These are phyloP conservation scores for Litchi chinensis DNA, from an alignment of 345 rosid species.

Conservation along the genomic window DNA sequence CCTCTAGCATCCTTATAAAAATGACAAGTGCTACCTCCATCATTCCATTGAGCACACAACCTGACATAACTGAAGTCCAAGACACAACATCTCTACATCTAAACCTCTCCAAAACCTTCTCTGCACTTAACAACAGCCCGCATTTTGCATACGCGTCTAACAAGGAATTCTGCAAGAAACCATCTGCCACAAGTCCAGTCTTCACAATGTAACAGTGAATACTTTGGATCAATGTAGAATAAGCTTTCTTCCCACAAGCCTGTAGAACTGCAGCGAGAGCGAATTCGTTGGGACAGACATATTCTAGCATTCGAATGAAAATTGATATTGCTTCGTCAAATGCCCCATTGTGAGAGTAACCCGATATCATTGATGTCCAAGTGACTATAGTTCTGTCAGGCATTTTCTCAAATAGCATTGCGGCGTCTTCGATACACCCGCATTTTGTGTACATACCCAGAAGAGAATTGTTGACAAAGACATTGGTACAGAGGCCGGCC, in stretches of 20 bases:
- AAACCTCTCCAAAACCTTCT: conserved; percentile 36
- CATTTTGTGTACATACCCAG: conserved; percentile 34
- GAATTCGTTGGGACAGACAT: conserved; percentile 42
- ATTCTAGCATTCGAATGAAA: conserved; percentile 34
- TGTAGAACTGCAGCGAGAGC: conserved; percentile 41
- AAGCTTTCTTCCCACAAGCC: conserved; percentile 31
- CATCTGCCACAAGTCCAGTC: conserved; percentile 34
- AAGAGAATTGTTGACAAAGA: conserved; percentile 31
- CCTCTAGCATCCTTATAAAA: conserved; percentile 43
- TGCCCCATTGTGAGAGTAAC: conserved; percentile 28
- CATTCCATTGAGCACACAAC: conserved; percentile 37
- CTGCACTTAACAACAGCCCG: conserved; percentile 26
- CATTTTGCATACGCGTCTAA: conserved; percentile 48
- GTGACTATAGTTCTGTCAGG: conserved; percentile 45
- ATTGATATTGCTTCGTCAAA: conserved; percentile 24
- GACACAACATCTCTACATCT: conserved; percentile 40
- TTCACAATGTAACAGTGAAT: conserved; percentile 43
- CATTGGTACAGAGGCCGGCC: conserved; percentile 26
- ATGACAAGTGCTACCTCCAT: conserved; percentile 36
- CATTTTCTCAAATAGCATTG: conserved; percentile 42
- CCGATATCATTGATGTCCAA: conserved; percentile 49
- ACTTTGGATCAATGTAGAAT: conserved; percentile 24
- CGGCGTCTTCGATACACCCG: conserved; percentile 23
- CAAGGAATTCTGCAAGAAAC: conserved; percentile 45
- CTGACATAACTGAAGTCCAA: conserved; percentile 57